Conservation (phyloP, 2,329 filamentous ascomycete genomes). For the Grosmannia huntii region DNA sequence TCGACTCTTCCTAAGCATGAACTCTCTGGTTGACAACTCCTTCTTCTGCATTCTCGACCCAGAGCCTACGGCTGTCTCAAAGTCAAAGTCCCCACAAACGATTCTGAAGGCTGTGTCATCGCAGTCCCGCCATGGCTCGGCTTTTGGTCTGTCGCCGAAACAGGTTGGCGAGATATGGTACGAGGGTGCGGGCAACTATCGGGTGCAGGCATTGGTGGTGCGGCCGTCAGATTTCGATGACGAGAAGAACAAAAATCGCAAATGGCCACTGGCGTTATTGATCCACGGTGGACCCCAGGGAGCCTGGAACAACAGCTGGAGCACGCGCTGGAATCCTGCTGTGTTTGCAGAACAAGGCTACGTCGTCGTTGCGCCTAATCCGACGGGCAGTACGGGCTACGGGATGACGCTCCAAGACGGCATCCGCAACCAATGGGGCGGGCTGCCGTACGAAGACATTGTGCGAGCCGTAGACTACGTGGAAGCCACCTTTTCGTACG, state of each 20-base stretch:
- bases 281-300: conserved; percentile 78
- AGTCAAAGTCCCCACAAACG: background rate
- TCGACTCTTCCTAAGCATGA: conserved; percentile 51
- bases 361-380: conserved; percentile 69
- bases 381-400: conserved; percentile 72
- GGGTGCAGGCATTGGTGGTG: conserved; percentile 59
- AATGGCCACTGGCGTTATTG: conserved; percentile 65
- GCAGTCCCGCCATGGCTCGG: conserved; percentile 49
- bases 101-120: conserved; percentile 42
- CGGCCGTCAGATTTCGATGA: conserved; percentile 55
- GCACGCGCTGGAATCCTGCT: conserved; percentile 74
- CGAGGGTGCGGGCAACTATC: conserved; percentile 47
- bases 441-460: conserved; percentile 71
- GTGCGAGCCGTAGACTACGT: conserved; percentile 68
- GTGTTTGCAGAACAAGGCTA: conserved; percentile 83
- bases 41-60: conserved; percentile 50
- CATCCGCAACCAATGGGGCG: conserved; percentile 74
- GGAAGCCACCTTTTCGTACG: conserved; percentile 48
- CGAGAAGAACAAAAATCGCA: conserved; percentile 33
- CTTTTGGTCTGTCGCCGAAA: conserved; percentile 49
- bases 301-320: conserved; percentile 65
- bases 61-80: background rate
- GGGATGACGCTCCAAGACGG: conserved; percentile 66
- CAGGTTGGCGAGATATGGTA: conserved; percentile 62
- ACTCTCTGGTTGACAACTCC: conserved; percentile 59